Evolutionary conservation across 768 basidiomycete genomes (phyloP), one percentile per base, ranked within the genome.

Genomic region (Fibroporia radiculosa): DNA sequence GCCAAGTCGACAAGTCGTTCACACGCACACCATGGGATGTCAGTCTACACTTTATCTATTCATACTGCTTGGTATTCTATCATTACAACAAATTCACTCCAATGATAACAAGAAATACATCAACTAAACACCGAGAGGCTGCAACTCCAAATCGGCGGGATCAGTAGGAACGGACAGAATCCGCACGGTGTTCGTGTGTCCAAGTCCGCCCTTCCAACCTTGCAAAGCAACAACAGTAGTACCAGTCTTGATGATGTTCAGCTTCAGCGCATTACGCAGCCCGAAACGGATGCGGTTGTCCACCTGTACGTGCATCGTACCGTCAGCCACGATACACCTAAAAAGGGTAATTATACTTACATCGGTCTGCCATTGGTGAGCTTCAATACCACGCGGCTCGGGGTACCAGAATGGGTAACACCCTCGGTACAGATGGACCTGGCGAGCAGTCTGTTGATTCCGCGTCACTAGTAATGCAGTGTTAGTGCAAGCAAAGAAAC

Each of bases 181-280:
- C 40, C 90, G 83, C 46, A 93, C 70, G 11, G 89, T 92, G 73
- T 93, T 93, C 53, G 91, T 93, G 68, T 96, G 92, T 25, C 93
- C 93, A 35, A 96, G 78, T 47, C 96, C 96, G 34, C 93, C 90
- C 70, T 93, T 95, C 95, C 95, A 99, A n/a, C 96, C 96, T 66
- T 98, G 96, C 4, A 99, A 86, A 39, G 95, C 95, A 51, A 98
- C 73, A 58, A 99, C 77, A 20, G 93, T 90, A 42, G 82, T 82
- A 44, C 91, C 89, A 28, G 90, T 80, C 58, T 81, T 80, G 71
- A 98, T 82, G 61, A 99, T 77, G 52, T 87, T 84, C 65, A 99
- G 67, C 14, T 69, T 74, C 35, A 97, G 72, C 3, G 89, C 96
- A 60, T 73, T 83, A 61, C 80, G 75, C 65, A 98, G 74, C 48